Evolutionary conservation across 108 stramenopile species (phyloP).

Genomic region (Cyclotella baltica): DNA sequence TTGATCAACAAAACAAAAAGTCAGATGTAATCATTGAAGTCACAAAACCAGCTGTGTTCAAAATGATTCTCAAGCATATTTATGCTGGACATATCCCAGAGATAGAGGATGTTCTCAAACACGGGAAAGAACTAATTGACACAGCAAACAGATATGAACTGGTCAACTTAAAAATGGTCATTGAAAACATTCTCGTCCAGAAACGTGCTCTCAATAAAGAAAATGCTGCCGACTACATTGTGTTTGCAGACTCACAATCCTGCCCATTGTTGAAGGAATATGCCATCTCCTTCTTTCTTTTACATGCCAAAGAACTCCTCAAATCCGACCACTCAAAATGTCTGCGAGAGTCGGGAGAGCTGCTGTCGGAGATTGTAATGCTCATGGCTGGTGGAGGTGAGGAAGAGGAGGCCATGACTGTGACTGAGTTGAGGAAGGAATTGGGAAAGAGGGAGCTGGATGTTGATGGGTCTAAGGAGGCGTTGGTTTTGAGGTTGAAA

Average conservation of each 20-base stretch:
- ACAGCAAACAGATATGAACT: slow-evolving; percentile 31
- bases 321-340: slow-evolving; percentile 5
- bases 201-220: background rate
- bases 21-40: slow-evolving; percentile 4
- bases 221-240: slow-evolving; percentile 16
- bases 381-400: background rate
- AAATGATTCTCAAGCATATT: slow-evolving; percentile 8
- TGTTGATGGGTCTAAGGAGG: slow-evolving; percentile 27
- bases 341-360: slow-evolving; percentile 1
- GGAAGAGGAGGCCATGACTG: background rate
- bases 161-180: slow-evolving; percentile 5
- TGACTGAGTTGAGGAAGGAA: slow-evolving; percentile 8
- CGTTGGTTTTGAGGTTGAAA: too few relatives aligned
- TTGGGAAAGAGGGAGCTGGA: slow-evolving; percentile 12
- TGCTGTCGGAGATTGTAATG: background rate
- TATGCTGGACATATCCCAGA: slow-evolving; percentile 11
- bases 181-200: slow-evolving; percentile 9
- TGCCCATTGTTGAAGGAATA: slow-evolving; percentile 28
- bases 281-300: slow-evolving; percentile 16
- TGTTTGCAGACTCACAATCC: slow-evolving; percentile 19
- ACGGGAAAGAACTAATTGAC: slow-evolving; percentile 17
- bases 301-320: background rate
- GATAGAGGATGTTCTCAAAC: background rate
- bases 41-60: slow-evolving; percentile 23
- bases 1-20: background rate